Percentiles rank a stretch among this genome's conserved stretches.
These are phyloP conservation scores for Acer yangbiense DNA, from an alignment of 345 rosid genomes.

Conservation along the genomic window DNA sequence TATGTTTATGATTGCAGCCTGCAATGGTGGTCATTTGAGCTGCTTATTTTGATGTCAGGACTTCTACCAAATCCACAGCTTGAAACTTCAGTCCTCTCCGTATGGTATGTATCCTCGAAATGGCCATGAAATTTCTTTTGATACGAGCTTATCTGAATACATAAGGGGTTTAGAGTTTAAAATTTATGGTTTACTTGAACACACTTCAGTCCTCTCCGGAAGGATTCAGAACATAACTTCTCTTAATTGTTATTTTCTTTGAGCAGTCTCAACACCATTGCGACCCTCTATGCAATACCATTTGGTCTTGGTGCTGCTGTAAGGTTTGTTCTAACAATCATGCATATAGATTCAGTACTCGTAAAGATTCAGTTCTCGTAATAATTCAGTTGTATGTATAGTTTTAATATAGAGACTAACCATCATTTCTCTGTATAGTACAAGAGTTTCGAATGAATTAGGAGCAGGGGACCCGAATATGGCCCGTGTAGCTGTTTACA, in stretches of 20 bases:
- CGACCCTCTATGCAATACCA: constrained; percentile 57
- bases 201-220: too few species aligned
- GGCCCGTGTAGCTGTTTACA: constrained; percentile 48
- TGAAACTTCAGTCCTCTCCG: constrained; percentile 85
- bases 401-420: neutral
- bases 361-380: neutral
- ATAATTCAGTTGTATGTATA: neutral
- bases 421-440: constrained; percentile 37
- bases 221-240: neutral
- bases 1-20: constrained; percentile 49
- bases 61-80: constrained; percentile 79
- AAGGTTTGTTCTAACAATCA: constrained; percentile 41
- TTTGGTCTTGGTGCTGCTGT: constrained; percentile 65
- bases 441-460: constrained; percentile 85
- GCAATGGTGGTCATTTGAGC: constrained; percentile 97
- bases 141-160: neutral
- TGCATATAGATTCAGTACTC: neutral
- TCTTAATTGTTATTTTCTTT: neutral
- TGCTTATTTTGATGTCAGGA: constrained; percentile 82
- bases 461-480: constrained; percentile 69
- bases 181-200: too few species aligned
- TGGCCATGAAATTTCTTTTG: neutral
- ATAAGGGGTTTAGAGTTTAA: neutral
- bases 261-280: constrained; percentile 59
- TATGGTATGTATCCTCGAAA: constrained; percentile 55